Base-by-base conservation (phyloP, 208 protist genomes). In the Acanthamoeba lenticulata region DNA sequence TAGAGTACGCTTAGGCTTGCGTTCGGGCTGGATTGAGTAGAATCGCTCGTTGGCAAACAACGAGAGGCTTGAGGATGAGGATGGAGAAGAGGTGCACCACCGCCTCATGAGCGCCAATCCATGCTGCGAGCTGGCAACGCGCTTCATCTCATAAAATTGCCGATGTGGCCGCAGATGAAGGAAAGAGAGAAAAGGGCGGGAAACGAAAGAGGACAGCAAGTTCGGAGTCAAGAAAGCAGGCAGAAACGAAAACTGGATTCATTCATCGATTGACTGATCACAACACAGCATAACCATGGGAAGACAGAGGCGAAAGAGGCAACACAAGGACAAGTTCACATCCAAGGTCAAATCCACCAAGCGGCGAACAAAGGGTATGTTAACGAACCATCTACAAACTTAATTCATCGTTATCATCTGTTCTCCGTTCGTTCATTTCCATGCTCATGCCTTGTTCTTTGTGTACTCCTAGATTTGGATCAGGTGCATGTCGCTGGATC, bases 241-340 rank as follows among this genome's bases (percentile, higher is more conserved):
- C 52, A 60, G 21, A 62, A 62, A 27, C 55, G 13, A 17, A 24
- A 62, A 62, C 55, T 62, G 24, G 55, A 57, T n/a, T 60, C 62
- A 72, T 29, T 17, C 62, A 13, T 3, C 24, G 62, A 72, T 36
- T 21, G 21, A 6, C 0, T 13, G 34, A 74, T 40, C 19, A 77
- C 1, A 29, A 79, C 15, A 79, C 6, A 1, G 1, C 13, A 57
- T 42, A 55, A 57, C 45, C 27, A 86, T 86, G 77, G 77, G 77
- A 15, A n/a, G 77, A 47, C 38, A 86, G 29, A 86, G 77, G 77
- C 36, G 44, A 38, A 86, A 86, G 77, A 47, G 77, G 77, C 38
- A 47, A 32, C 77, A 86, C 44, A 86, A 86, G 77, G 77, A 86
- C 77, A 86, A 86, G 77, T 52, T 32, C 0, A n/a, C 21, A 13